Evolutionary conservation across 164 flowering plant genomes (phyloP).

Genomic region (Vitis labrusca): DNA sequence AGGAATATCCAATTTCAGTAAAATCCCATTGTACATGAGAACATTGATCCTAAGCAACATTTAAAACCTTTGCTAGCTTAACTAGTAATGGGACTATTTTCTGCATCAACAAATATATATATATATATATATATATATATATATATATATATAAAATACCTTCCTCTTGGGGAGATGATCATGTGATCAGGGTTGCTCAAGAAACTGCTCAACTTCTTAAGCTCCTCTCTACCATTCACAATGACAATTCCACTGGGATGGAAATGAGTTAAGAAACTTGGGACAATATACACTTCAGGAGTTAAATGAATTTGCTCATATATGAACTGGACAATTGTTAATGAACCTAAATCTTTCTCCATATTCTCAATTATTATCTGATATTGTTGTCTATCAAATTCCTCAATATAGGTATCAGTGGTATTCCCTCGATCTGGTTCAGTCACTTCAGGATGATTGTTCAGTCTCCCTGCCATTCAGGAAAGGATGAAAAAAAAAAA

Average conservation of each 20-base stretch:
- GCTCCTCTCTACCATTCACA: slow-evolving; percentile 26
- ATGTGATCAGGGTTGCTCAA: slow-evolving; percentile 37
- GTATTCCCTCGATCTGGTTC: slow-evolving; percentile 9
- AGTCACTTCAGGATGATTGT: not conserved
- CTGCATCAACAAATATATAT: too few relatives aligned
- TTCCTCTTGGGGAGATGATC: slow-evolving; percentile 47
- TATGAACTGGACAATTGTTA: slow-evolving; percentile 39
- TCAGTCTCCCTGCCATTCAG: slow-evolving; percentile 15
- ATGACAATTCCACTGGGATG: slow-evolving; percentile 41
- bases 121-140: not conserved
- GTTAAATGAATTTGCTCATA: slow-evolving; percentile 25
- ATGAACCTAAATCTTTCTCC: slow-evolving; percentile 42
- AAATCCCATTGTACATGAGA: too few relatives aligned
- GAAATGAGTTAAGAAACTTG: slow-evolving; percentile 32
- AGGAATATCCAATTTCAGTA: too few relatives aligned
- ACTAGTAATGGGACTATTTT: too few relatives aligned
- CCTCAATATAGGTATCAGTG: slow-evolving; percentile 5
- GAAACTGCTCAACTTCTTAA: slow-evolving; percentile 34
- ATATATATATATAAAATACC: slow-evolving; percentile 22
- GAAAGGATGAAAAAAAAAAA: not conserved
- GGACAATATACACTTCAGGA: slow-evolving; percentile 37
- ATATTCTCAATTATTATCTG: slow-evolving; percentile 43
- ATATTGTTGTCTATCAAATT: slow-evolving; percentile 1
- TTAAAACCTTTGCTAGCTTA: too few relatives aligned
- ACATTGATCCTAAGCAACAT: too few relatives aligned